Evolutionary conservation across 2,329 filamentous ascomycete species (phyloP).

Genomic region (Hymenoscyphus occultus): DNA sequence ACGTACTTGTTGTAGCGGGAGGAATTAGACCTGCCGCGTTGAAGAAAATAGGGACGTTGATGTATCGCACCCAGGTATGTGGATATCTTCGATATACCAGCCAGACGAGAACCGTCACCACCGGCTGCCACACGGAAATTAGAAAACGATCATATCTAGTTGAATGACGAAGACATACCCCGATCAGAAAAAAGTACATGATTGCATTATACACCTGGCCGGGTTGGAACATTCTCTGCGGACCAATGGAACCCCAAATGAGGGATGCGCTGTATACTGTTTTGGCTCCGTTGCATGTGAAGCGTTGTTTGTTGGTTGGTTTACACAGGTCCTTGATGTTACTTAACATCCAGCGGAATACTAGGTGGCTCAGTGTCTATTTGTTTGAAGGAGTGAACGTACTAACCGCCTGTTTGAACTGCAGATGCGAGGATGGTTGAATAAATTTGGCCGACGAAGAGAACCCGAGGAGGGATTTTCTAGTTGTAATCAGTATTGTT

Average conservation of each 20-base stretch:
- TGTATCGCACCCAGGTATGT: conserved; percentile 59
- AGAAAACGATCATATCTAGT: conserved; percentile 45
- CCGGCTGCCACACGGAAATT: conserved; percentile 39
- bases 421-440: conserved; percentile 36
- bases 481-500: not conserved
- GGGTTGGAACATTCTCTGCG: conserved; percentile 64
- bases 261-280: conserved; percentile 65
- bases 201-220: conserved; percentile 60
- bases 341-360: conserved; percentile 45
- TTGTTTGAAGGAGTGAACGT: conserved; percentile 11
- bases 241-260: conserved; percentile 71
- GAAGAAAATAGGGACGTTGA: conserved; percentile 66
- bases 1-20: conserved; percentile 64
- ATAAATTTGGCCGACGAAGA: conserved; percentile 38
- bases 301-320: conserved; percentile 46
- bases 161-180: conserved; percentile 54
- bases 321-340: conserved; percentile 64
- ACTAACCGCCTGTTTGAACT: conserved; percentile 36
- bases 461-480: conserved; percentile 27
- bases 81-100: conserved; percentile 54
- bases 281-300: conserved; percentile 49
- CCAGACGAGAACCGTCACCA: conserved; percentile 58
- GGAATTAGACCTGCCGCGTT: conserved; percentile 61
- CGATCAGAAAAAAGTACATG: conserved; percentile 70
- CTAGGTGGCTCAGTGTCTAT: not conserved